Conservation (phyloP, 805 yeast species). For the Candida sakaeoensis region DNA sequence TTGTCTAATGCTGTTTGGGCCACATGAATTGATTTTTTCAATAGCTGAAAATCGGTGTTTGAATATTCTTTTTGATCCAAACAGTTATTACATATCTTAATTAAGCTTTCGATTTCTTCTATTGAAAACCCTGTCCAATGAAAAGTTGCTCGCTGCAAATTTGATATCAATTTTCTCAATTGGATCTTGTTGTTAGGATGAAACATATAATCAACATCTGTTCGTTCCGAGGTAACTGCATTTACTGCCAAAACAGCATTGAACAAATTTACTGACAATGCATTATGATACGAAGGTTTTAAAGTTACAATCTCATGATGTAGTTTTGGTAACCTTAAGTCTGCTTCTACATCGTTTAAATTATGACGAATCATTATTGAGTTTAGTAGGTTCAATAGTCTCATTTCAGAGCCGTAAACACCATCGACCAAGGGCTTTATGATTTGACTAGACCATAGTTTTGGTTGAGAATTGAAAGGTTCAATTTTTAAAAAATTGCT, state of each 20-base stretch:
- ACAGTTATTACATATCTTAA: slow-evolving; percentile 45
- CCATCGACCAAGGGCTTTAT: slow-evolving; percentile 45
- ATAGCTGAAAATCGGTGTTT: slow-evolving; percentile 35
- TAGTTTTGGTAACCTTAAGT: slow-evolving; percentile 54
- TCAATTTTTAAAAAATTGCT: slow-evolving; percentile 53
- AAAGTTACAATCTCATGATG: slow-evolving; percentile 56
- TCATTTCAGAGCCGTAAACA: slow-evolving; percentile 37
- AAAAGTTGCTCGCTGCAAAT: slow-evolving; percentile 64
- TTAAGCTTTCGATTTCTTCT: slow-evolving; percentile 52
- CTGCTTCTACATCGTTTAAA: slow-evolving; percentile 49
- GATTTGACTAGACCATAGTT: slow-evolving; percentile 45
- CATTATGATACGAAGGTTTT: slow-evolving; percentile 62
- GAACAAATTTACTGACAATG: slow-evolving; percentile 58
- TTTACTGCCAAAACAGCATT: slow-evolving; percentile 66
- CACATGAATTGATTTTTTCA: slow-evolving; percentile 41
- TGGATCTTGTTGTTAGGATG: slow-evolving; percentile 55
- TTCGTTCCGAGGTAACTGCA: slow-evolving; percentile 69
- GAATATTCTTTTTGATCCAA: slow-evolving; percentile 38
- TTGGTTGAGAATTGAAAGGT: slow-evolving; percentile 50
- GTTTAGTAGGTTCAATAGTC: slow-evolving; percentile 40
- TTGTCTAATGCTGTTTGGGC: slow-evolving; percentile 50
- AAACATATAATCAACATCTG: slow-evolving; percentile 68
- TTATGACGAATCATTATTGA: slow-evolving; percentile 56
- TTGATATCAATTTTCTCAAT: slow-evolving; percentile 53
- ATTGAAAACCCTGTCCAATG: slow-evolving; percentile 73